Evolutionary conservation across 768 basidiomycete species (phyloP).

Genomic region (Lentinula raphanica): DNA sequence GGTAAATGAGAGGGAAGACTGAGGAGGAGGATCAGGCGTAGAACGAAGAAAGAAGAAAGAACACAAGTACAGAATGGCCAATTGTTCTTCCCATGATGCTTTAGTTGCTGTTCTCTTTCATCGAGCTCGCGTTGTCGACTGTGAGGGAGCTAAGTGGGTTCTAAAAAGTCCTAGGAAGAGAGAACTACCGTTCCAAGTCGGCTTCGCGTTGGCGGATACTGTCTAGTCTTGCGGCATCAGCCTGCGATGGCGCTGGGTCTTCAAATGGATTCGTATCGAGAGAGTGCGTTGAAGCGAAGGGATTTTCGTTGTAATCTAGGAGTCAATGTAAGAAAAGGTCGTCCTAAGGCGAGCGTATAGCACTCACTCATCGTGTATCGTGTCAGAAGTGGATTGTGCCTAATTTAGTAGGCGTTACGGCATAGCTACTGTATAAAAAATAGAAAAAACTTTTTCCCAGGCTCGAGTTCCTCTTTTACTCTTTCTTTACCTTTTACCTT

Average conservation of each 20-base stretch:
- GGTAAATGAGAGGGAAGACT: conserved; percentile 95
- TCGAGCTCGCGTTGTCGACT: conserved; percentile 72
- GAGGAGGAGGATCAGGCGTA: conserved; percentile 19
- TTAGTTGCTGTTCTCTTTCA: conserved; percentile 62
- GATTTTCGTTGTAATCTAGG: conserved; percentile 55
- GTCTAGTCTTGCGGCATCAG: conserved; percentile 44
- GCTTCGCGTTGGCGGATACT: conserved; percentile 74
- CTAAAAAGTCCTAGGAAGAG: neutral
- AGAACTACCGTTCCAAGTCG: conserved; percentile 51
- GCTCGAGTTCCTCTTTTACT: neutral
- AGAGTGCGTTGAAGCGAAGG: conserved; percentile 80
- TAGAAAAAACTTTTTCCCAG: neutral
- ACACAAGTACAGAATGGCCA: conserved; percentile 79
- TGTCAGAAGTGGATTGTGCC: conserved; percentile 6
- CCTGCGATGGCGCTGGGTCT: conserved; percentile 54
- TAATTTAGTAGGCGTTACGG: neutral
- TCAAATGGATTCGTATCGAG: conserved; percentile 89
- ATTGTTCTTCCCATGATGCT: conserved; percentile 81
- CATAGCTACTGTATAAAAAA: neutral
- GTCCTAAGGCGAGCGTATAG: neutral
- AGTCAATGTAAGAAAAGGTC: neutral
- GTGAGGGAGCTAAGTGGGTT: neutral
- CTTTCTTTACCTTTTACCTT: neutral
- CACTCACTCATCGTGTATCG: conserved; percentile 8
- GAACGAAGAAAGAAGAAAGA: conserved; percentile 11